Evolutionary conservation across 495 filamentous ascomycete species (phyloP), one percentile per base, ranked within the genome.

Genomic region (Eremomyces bilateralis): DNA sequence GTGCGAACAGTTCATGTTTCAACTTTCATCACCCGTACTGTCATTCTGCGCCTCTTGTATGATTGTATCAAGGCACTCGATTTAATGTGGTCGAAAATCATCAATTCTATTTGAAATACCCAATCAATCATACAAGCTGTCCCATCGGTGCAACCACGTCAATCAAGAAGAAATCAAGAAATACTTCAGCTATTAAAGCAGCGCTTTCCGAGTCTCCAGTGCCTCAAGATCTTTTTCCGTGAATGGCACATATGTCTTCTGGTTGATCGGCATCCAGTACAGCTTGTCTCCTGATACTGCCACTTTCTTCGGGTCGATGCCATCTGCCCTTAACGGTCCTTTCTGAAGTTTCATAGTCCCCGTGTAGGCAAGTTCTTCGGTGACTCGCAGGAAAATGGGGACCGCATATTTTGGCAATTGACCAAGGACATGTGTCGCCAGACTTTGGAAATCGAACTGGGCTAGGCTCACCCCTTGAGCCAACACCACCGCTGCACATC

Each of bases 331-430:
- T 34, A 45, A 27, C 40, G 31, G 25, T 1, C 39, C 42, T 28
- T 48, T 48, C 39, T 45, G 42, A 16, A 45, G 35, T 40, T 48
- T 48, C 31, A 45, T 20, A 3, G 45, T 48, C 13, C 45, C 45
- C 20, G 45, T 48, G 21, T 48, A 45, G 15, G 46, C 41, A 16
- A 54, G 29, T 35, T 38, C 37, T 6, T 42, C 40, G 8, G 47
- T 47, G 12, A 54, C 16, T 12, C 51, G 36, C 19, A 54, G 20
- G 41, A 54, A 54, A 6, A 54, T 33, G 10, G 51, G 51, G 2
- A 53, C 48, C 8, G 52, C 50, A 38, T 55, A 55, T 17, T 46
- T 31, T 4, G 52, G 50, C 30, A 55, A 38, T 3, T 16, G 33
- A 11, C 15, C 31, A 11, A 35, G 27, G 11, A 45, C 50, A 47